A percentile compares a stretch with the other conserved stretches of the same genome.
phyloP scores from a whole-genome alignment of 139 green algal species.

The Nannochloris sp. region DNA sequence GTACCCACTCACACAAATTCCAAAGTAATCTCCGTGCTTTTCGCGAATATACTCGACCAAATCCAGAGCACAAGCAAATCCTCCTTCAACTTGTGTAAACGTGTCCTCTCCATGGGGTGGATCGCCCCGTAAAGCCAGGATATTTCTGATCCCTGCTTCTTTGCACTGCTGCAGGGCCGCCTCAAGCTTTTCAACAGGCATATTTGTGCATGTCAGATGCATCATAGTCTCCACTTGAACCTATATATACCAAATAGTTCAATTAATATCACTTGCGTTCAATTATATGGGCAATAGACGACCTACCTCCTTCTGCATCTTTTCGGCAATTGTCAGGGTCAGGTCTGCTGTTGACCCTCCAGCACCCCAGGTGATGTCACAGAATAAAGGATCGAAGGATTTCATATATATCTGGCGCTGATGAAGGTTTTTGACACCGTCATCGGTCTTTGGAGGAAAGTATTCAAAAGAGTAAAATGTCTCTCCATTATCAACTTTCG shows the following conservation, averaged over 20 bases:
- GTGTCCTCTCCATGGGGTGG: conserved; percentile 91
- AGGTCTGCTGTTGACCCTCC: conserved; percentile 90
- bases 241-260: conserved; percentile 38
- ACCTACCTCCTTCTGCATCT: conserved; percentile 88
- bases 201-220: conserved; percentile 99
- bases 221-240: conserved; percentile 97
- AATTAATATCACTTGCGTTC: not conserved
- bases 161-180: conserved; percentile 72
- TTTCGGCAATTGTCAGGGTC: conserved; percentile 85
- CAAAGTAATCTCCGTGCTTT: conserved; percentile 88
- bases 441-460: conserved; percentile 88
- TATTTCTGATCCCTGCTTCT: conserved; percentile 83
- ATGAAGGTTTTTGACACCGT: conserved; percentile 91
- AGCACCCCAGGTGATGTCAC: conserved; percentile 98
- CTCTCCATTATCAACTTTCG: conserved; percentile 50
- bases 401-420: conserved; percentile 84
- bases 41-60: conserved; percentile 88
- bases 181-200: conserved; percentile 82
- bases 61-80: conserved; percentile 88
- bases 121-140: conserved; percentile 89
- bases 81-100: conserved; percentile 70
- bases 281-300: not conserved
- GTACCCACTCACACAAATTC: conserved; percentile 90
- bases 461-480: conserved; percentile 94
- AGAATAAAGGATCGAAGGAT: conserved; percentile 75